Base-by-base conservation (phyloP, 2,329 filamentous ascomycete species). In the Akanthomyces dipterigenus region DNA sequence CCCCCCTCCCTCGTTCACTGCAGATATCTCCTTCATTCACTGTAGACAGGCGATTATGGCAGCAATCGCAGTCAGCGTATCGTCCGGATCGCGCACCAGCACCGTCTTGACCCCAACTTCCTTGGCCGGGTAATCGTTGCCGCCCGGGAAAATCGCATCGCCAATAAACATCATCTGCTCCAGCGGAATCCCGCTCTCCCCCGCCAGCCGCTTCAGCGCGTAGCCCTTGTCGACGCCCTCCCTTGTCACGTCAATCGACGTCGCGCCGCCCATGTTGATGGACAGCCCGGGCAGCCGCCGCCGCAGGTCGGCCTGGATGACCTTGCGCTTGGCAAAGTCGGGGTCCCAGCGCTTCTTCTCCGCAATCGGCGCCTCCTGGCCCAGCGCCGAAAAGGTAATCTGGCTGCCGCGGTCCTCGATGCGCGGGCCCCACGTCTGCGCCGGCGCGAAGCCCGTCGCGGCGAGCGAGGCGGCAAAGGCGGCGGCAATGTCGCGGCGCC, bases 371-470 rank as follows among this genome's bases (percentile, higher is more conserved):
- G 75, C 73, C 63, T 74, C 63, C 65, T 76, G 75, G 46, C 75
- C 75, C 1, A 77, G 73, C 2, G 74, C 74, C 1, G 74, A 76
- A 64, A 76, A 75, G 14, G 74, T 77, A 57, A 76, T 75, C 67
- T 76, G 73, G 65, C 72, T 74, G 34, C 74, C 75, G 49, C 75
- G 75, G 62, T 76, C 74, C 62, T 77, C 75, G 62, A 77, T 75
- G 43, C 72, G 67, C 60, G 71, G 65, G 24, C 73, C 75, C 75
- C 74, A 76, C 12, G 73, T 75, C 67, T 73, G 56, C 62, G 71
- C 69, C 4, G 74, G 74, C 48, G 64, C 68, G 67, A 75, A 74
- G 5, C 73, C 73, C 5, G 73, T 74, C 9, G 70, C 70, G n/a
- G 67, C 66, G 55, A 77, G 70, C 3, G 73, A 68, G 8, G 65